Evolutionary conservation across 2,329 filamentous ascomycete species (phyloP).

Genomic region (Trichoderma sp.): DNA sequence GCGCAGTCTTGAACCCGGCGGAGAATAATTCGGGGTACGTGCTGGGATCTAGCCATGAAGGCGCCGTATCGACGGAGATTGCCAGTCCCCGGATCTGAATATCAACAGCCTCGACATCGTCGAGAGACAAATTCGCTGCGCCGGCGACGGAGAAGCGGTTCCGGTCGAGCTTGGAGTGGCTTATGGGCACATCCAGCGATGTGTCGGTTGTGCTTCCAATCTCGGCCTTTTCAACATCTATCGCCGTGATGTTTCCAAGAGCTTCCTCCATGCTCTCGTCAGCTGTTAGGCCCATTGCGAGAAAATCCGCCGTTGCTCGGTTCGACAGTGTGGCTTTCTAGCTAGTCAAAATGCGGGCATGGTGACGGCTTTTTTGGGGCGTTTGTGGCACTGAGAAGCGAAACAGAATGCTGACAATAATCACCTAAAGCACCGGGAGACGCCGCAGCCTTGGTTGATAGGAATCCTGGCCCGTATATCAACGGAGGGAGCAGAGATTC

Average conservation of each 20-base stretch:
- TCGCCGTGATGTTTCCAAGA: background rate
- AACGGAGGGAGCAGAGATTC: background rate
- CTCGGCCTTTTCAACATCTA: slow-evolving; percentile 34
- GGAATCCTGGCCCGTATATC: background rate
- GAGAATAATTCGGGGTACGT: slow-evolving; percentile 44
- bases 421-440: background rate
- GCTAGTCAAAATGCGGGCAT: slow-evolving; percentile 8
- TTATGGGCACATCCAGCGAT: slow-evolving; percentile 25
- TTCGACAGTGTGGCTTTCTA: background rate
- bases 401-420: background rate
- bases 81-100: slow-evolving; percentile 52
- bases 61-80: slow-evolving; percentile 57
- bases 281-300: background rate
- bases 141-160: slow-evolving; percentile 32
- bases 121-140: slow-evolving; percentile 41
- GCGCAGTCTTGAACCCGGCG: slow-evolving; percentile 36
- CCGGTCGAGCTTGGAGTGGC: slow-evolving; percentile 20
- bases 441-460: background rate
- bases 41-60: slow-evolving; percentile 48
- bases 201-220: slow-evolving; percentile 34
- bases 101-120: slow-evolving; percentile 54
- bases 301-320: background rate
- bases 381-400: background rate
- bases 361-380: background rate
- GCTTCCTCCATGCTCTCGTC: background rate